Conservation (phyloP, 129 eudicot species). For the Lactuca saligna region DNA sequence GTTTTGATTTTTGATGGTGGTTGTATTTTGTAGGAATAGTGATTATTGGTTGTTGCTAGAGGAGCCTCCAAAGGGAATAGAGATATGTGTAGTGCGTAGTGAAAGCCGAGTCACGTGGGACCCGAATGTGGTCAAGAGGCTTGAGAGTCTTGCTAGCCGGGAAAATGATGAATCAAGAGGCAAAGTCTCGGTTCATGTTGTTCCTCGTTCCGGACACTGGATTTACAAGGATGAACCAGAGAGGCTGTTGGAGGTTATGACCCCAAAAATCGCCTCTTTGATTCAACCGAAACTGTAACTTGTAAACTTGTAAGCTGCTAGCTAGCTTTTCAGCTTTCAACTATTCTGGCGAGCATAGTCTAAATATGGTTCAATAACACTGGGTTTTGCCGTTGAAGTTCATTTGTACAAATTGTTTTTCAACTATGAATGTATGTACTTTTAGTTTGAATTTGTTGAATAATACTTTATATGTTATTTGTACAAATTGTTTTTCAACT, state of each 20-base stretch:
- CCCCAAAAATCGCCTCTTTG: conserved; percentile 55
- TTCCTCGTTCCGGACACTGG: conserved; percentile 83
- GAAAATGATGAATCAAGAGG: conserved; percentile 38
- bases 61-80: conserved; percentile 65
- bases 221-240: conserved; percentile 77
- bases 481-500: too few species aligned
- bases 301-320: neutral
- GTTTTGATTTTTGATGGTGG: neutral
- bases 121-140: conserved; percentile 45
- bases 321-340: too few species aligned
- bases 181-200: conserved; percentile 54
- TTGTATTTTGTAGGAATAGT: conserved; percentile 41
- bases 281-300: too few species aligned
- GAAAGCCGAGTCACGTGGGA: conserved; percentile 81
- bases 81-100: conserved; percentile 63
- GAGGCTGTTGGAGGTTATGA: conserved; percentile 62
- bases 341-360: too few species aligned
- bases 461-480: too few species aligned
- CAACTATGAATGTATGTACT: too few species aligned
- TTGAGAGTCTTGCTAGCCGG: conserved; percentile 45
- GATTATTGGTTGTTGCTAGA: conserved; percentile 68
- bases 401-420: too few species aligned
- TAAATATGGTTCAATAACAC: too few species aligned
- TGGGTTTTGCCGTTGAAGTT: too few species aligned
- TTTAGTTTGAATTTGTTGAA: too few species aligned